Evolutionary conservation across 257 asterid species (phyloP).

Genomic region (Solanum boliviense): DNA sequence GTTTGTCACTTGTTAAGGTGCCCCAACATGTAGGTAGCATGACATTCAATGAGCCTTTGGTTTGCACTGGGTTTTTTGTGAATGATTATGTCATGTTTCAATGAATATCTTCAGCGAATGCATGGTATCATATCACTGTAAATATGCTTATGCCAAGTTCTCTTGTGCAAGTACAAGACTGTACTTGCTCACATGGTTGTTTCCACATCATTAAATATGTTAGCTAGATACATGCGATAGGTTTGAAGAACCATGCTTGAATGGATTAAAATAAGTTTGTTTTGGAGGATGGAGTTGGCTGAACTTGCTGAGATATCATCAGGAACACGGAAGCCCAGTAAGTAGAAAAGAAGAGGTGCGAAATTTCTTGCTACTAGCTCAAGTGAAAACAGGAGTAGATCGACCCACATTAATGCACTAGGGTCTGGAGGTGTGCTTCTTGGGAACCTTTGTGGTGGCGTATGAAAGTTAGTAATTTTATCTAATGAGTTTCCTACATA

Average conservation of each 20-base stretch:
- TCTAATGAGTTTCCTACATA: no score
- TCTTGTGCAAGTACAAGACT: background rate
- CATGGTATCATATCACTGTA: background rate
- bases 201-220: background rate
- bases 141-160: background rate
- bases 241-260: background rate
- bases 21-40: background rate
- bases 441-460: no score
- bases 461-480: no score
- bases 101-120: background rate
- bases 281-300: background rate
- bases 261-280: background rate
- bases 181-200: background rate
- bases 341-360: background rate
- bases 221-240: background rate
- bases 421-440: no score
- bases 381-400: no score
- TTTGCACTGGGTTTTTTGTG: background rate
- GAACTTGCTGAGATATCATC: background rate
- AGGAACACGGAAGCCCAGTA: background rate
- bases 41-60: background rate
- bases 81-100: background rate
- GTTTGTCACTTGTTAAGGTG: background rate
- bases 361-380: no score
- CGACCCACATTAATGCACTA: no score